Percentiles rank a stretch among this genome's conserved stretches.
Conservation (phyloP, 2,329 filamentous ascomycete species). For the Diaporthe amygdali region DNA sequence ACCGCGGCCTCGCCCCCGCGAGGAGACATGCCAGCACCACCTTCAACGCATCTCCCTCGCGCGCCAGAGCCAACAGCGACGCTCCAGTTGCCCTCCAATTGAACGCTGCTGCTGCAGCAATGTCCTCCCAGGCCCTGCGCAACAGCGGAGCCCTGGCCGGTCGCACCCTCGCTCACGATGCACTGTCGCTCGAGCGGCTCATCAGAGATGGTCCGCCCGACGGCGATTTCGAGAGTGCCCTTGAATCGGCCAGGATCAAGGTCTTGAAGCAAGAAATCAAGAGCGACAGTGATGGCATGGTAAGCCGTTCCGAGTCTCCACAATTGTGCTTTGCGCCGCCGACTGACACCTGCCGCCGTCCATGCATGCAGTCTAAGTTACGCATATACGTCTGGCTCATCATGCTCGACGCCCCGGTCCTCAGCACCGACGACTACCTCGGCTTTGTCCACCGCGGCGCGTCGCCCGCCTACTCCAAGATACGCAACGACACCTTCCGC, state of each 20-base stretch:
- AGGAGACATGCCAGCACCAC: conserved; percentile 39
- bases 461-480: conserved; percentile 94
- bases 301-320: conserved; percentile 41
- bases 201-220: conserved; percentile 80
- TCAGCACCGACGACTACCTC: conserved; percentile 88
- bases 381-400: conserved; percentile 97
- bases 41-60: conserved; percentile 52
- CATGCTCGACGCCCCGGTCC: conserved; percentile 83
- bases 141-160: conserved; percentile 39
- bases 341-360: neutral
- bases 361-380: conserved; percentile 76
- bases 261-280: conserved; percentile 78
- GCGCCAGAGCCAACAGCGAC: conserved; percentile 77
- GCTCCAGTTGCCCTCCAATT: conserved; percentile 45
- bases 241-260: conserved; percentile 75
- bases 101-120: conserved; percentile 26
- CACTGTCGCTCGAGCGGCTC: conserved; percentile 73
- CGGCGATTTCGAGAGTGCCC: conserved; percentile 68
- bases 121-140: conserved; percentile 26
- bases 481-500: conserved; percentile 97
- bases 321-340: neutral
- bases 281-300: conserved; percentile 82
- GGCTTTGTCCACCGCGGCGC: conserved; percentile 89
- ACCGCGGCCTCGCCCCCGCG: conserved; percentile 39
- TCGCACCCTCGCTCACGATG: conserved; percentile 52